Evolutionary conservation across 495 filamentous ascomycete genomes (phyloP).

Genomic region (Cercophora newfieldiana): DNA sequence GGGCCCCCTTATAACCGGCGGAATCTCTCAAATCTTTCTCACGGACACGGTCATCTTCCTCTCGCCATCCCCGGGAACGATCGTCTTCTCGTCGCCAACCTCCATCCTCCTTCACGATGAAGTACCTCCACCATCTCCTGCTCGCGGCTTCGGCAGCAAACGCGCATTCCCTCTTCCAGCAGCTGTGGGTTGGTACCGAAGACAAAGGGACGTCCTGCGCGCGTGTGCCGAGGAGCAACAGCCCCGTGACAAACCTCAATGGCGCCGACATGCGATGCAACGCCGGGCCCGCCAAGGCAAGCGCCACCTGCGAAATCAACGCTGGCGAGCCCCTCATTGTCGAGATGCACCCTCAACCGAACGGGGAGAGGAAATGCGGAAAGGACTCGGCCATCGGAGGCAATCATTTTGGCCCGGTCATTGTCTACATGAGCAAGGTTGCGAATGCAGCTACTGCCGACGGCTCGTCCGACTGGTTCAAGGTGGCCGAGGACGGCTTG

Average conservation of each 20-base stretch:
- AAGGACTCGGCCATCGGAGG: slow-evolving; percentile 50
- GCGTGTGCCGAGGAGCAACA: slow-evolving; percentile 39
- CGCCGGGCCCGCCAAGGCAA: slow-evolving; percentile 13
- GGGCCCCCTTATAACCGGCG: slow-evolving; percentile 4
- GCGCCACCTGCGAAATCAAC: slow-evolving; percentile 31
- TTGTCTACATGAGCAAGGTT: slow-evolving; percentile 51
- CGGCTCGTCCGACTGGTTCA: slow-evolving; percentile 43
- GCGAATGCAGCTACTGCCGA: slow-evolving; percentile 43
- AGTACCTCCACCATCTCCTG: slow-evolving; percentile 11
- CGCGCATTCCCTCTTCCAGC: slow-evolving; percentile 17
- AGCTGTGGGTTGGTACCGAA: slow-evolving; percentile 16
- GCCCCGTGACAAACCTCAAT: slow-evolving; percentile 37
- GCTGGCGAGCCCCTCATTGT: slow-evolving; percentile 47
- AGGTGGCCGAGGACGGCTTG: slow-evolving; percentile 42
- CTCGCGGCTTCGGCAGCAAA: slow-evolving; percentile 10
- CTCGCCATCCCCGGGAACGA: slow-evolving; percentile 5
- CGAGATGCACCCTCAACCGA: slow-evolving; percentile 53
- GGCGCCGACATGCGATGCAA: slow-evolving; percentile 38
- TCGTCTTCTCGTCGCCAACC: too few species aligned
- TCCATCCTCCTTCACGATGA: background rate
- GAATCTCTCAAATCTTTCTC: slow-evolving; percentile 13
- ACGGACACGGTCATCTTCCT: slow-evolving; percentile 4
- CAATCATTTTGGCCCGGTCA: slow-evolving; percentile 53
- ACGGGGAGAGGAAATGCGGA: slow-evolving; percentile 43
- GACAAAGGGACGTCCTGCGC: slow-evolving; percentile 29